Base-by-base conservation (phyloP, 148 eudicot species). In the Amaranthus cruentus region DNA sequence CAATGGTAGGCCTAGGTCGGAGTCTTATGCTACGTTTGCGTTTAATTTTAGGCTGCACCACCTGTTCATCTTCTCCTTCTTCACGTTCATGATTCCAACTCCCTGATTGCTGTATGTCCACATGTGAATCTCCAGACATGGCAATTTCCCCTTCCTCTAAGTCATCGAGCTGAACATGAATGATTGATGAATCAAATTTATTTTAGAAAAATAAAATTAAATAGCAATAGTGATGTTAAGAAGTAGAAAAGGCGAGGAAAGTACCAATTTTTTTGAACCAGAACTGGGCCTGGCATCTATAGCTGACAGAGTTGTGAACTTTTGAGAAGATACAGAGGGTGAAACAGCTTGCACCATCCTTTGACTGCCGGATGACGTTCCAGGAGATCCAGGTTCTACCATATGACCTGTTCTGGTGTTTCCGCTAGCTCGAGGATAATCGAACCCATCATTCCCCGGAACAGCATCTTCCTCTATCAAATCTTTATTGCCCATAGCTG, bases 71-170 rank as follows among this genome's bases (percentile, higher is more conserved):
- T 81, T 90, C 99, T 77, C 87, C 99, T 83, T 91, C 97, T 59
- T 95, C 97, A 60, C 88, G 92, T 65, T 95, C 98, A 74, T 91
- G 95, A 79, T 80, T 86, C 97, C 91, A 89, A 82, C 98, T 93
- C 70, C 97, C 97, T 70, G 98, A 93, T 71, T 88, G 98, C 86
- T 93, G 97, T 75, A 83, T 81, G 57, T 91, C 97, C 85, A 89
- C 75, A 70, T 82, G 93, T 76, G 95, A 94, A 76, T 94, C 98
- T 79, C 96, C 96, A 53, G 97, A 94, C 43, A 74, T 75, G 64
- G 82, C 91, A 83, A 91, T 94, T 78, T 94, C 98, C 49, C 98
- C 97, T 86, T 91, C 98, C 80, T 94, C 97, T 71, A 92, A 78
- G 6, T 95, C 99, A 70, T 90, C 96, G 62, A 82, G 70, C 99